Base-by-base conservation (phyloP, 2,329 filamentous ascomycete species). In the Aspergillus melleus region DNA sequence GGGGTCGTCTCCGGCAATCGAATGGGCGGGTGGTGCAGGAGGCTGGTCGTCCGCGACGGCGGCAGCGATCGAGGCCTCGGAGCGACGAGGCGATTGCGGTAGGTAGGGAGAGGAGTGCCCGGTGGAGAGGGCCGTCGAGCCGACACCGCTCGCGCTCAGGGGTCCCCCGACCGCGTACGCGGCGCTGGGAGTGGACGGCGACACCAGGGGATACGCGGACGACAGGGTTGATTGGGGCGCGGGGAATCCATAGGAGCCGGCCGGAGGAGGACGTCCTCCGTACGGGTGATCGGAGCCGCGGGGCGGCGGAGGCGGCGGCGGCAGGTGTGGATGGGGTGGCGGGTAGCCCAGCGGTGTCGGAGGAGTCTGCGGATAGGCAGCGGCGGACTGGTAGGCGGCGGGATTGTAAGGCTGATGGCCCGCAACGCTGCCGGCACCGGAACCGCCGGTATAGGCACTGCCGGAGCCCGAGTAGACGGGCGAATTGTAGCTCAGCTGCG, bases 401-500 rank as follows among this genome's bases (percentile, higher is more conserved):
- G 81, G 81, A 57, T 82, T 80, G 65, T 83, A 83, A 11, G 79
- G 77, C 57, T 80, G 79, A 64, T 79, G 76, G 11, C 61, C 60
- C 11, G 57, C 59, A 42, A 58, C 52, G n/a, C 30, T 36, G 53
- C 42, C 42, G 52, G 26, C 24, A 51, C 26, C 56, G 32, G 61
- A 52, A 14, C 42, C 30, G 51, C 49, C 73, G 36, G 62, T 58
- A 56, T 74, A 72, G 8, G 70, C 63, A 29, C 58, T 70, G 55
- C 50, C 66, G 49, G 68, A 63, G 52, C 66, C 65, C 44, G 68
- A 70, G 68, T 83, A 94, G 42, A 82, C 80, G 72, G 89, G 84
- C 1, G 91, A 90, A 70, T 93, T 94, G 76, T 93, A 94, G 49
- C 84, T 82, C 73, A 77, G 77, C 55, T 79, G 78, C 52, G 80